Percentiles rank a stretch among this genome's conserved stretches.
Evolutionary conservation across 2,329 filamentous ascomycete genomes (phyloP).

Genomic region (Periconia digitata): DNA sequence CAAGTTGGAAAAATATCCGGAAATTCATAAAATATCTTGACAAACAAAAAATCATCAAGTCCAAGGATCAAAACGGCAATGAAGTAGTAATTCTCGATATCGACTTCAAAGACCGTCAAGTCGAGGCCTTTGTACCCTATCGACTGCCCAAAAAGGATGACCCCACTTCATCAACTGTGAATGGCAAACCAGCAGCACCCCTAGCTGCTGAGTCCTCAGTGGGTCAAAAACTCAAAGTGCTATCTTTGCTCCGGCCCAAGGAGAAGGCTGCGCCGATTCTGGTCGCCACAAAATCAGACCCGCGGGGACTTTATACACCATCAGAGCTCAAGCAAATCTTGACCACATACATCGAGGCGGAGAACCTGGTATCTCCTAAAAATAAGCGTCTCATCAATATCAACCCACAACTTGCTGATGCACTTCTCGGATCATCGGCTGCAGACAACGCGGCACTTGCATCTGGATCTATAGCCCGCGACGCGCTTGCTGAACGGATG

Average conservation of each 20-base stretch:
- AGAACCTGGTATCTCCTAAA: constrained; percentile 57
- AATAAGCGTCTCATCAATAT: constrained; percentile 65
- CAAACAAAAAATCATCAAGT: constrained; percentile 63
- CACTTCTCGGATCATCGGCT: constrained; percentile 57
- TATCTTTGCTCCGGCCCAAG: constrained; percentile 59
- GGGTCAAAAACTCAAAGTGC: constrained; percentile 52
- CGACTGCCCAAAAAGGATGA: constrained; percentile 60
- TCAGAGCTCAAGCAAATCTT: constrained; percentile 61
- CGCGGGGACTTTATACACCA: constrained; percentile 60
- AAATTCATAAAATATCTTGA: constrained; percentile 71
- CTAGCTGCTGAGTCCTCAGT: constrained; percentile 45
- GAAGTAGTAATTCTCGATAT: constrained; percentile 67
- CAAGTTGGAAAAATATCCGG: constrained; percentile 69
- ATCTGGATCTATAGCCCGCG: constrained; percentile 60
- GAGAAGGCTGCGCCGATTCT: constrained; percentile 60
- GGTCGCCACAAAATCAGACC: constrained; percentile 52
- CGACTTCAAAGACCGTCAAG: constrained; percentile 60
- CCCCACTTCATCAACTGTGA: constrained; percentile 24
- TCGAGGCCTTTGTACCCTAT: constrained; percentile 63
- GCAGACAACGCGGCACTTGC: constrained; percentile 60
- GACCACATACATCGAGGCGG: constrained; percentile 60
- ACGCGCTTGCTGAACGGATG: constrained; percentile 62
- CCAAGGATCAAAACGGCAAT: constrained; percentile 65
- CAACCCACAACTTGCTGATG: constrained; percentile 64
- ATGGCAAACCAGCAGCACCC: constrained; percentile 46